These are phyloP conservation scores for Suzukiozyma palmioleophila DNA, from an alignment of 1,139 yeast genomes.

Conservation along the genomic window DNA sequence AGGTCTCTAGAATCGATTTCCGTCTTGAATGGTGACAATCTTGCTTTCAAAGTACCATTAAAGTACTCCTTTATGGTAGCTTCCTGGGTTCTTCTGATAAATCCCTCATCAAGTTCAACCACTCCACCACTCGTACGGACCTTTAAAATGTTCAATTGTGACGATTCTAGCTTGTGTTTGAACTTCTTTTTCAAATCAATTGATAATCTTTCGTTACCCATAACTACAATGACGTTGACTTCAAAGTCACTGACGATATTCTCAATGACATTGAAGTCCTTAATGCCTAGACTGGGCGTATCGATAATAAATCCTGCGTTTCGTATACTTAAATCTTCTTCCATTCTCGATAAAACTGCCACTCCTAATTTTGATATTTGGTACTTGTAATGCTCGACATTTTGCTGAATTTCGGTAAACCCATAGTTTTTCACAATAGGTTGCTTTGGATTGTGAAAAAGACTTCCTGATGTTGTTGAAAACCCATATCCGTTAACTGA, in stretches of 20 bases:
- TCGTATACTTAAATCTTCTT: slow-evolving; percentile 48
- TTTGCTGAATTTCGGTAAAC: slow-evolving; percentile 53
- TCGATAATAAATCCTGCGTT: slow-evolving; percentile 71
- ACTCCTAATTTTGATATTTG: slow-evolving; percentile 55
- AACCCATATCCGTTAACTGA: slow-evolving; percentile 74
- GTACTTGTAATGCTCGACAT: slow-evolving; percentile 56
- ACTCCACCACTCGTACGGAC: slow-evolving; percentile 69
- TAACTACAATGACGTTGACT: slow-evolving; percentile 50
- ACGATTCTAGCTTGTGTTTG: slow-evolving; percentile 30
- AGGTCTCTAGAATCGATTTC: slow-evolving; percentile 36
- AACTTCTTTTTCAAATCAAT: slow-evolving; percentile 61
- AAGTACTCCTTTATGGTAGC: slow-evolving; percentile 80
- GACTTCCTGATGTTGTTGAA: slow-evolving; percentile 82
- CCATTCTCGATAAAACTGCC: slow-evolving; percentile 53
- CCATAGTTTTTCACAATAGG: slow-evolving; percentile 85
- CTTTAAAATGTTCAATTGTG: slow-evolving; percentile 48
- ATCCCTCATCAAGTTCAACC: slow-evolving; percentile 70
- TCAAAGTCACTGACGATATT: slow-evolving; percentile 60
- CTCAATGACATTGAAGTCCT: slow-evolving; percentile 52
- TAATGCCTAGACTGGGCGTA: slow-evolving; percentile 61
- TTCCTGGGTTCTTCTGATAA: slow-evolving; percentile 67
- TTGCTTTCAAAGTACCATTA: slow-evolving; percentile 66
- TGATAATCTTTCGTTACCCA: slow-evolving; percentile 62
- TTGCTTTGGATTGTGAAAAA: slow-evolving; percentile 77
- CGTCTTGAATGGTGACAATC: slow-evolving; percentile 67